Conservation (phyloP, 169 alveolate species). For the Plasmodium chabaudi region DNA sequence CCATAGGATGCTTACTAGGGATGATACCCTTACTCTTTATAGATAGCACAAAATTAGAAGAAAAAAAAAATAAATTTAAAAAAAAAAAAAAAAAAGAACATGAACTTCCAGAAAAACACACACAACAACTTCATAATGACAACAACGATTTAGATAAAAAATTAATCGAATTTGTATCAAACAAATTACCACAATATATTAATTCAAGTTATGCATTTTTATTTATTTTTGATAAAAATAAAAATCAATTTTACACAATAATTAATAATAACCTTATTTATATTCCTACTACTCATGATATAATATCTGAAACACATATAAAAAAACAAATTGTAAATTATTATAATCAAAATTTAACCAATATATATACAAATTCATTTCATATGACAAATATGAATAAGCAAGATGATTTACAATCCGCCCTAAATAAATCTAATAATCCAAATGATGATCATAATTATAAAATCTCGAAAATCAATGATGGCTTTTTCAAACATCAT, state of each 20-base stretch:
- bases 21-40: constrained; percentile 65
- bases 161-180: constrained; percentile 19
- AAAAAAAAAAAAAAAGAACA: constrained; percentile 34
- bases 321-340: constrained; percentile 37
- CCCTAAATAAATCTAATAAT: too few species aligned
- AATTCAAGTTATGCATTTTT: constrained; percentile 65
- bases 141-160: constrained; percentile 1
- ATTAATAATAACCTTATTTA: constrained; percentile 5
- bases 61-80: constrained; percentile 51
- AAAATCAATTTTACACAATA: not conserved
- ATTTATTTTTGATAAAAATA: constrained; percentile 24
- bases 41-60: constrained; percentile 66
- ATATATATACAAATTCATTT: not conserved
- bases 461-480: not conserved
- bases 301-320: constrained; percentile 23
- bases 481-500: constrained; percentile 3
- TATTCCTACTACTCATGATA: constrained; percentile 13
- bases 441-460: not conserved
- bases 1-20: constrained; percentile 62
- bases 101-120: too few species aligned
- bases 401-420: too few species aligned
- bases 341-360: not conserved
- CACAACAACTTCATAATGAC: not conserved
- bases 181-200: constrained; percentile 11
- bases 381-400: not conserved